Base-by-base conservation (phyloP, 2,329 filamentous ascomycete genomes). In the Chaetomium strumarium region DNA sequence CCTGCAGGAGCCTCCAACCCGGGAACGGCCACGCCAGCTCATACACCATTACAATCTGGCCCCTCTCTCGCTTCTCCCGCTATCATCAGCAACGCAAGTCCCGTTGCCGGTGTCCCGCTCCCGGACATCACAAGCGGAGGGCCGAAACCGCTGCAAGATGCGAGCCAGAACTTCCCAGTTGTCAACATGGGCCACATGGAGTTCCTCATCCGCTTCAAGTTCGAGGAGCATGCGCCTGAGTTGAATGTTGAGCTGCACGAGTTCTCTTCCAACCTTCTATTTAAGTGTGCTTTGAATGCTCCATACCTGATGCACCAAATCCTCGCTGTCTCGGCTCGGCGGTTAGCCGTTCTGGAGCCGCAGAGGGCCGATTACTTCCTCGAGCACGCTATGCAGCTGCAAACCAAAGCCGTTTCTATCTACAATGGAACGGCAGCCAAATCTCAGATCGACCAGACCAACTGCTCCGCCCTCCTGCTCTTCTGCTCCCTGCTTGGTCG, bases 401-500 rank as follows among this genome's bases (percentile, higher is more conserved):
- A 76, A 57, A 75, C 72, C 2, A 68, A 70, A 2, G 72, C 71
- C 29, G 64, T 76, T 19, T 63, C 64, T 44, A 66, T 65, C 52
- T 73, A 69, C 57, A 73, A 67, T 55, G 52, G 50, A 11, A 61
- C 45, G 30, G 57, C 54, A 12, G 55, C 58, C 45, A 52, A 55
- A 44, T 50, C 53, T 16, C 55, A 60, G 34, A 55, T 59, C 29
- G 59, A 62, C 40, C 64, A 67, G 29, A 64, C 66, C 5, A 67
- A 66, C 47, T 70, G 66, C 48, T 63, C 73, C 24, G 67, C 71
- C 6, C 67, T 73, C 14, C 70, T 75, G 40, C 62, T 76, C 13
- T 77, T 76, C 61, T 68, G 73, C 13, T 65, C 68, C n/a, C 57
- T 71, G 5, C 63, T 76, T 1, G 72, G 73, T 45, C 66, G 76